Conservation (phyloP, 1,284 basidiomycete species). For the Moniliella sp. region DNA sequence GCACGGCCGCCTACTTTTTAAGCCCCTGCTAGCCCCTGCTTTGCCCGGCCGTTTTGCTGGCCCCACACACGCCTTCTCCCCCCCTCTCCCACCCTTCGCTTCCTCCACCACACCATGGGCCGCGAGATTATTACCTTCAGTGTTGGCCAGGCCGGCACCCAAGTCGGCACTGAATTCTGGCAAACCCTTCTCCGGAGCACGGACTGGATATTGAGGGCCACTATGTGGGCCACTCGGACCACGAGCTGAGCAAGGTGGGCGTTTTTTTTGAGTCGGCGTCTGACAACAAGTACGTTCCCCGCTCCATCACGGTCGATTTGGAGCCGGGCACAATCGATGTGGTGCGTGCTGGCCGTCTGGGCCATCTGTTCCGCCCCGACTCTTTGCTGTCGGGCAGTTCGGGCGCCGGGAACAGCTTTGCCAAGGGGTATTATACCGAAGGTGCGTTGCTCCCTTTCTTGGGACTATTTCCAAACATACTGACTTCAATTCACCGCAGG, state of each 20-base stretch:
- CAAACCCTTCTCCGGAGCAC: slow-evolving; percentile 30
- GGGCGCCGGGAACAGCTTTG: slow-evolving; percentile 44
- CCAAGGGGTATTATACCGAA: too few species aligned
- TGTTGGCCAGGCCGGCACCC: slow-evolving; percentile 45
- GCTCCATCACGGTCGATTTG: slow-evolving; percentile 42
- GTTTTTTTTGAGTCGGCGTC: slow-evolving; percentile 32
- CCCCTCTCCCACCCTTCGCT: too few species aligned
- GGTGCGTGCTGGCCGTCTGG: slow-evolving; percentile 48
- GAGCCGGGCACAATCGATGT: slow-evolving; percentile 95
- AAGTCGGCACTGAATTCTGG: slow-evolving; percentile 36
- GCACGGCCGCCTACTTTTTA: too few species aligned
- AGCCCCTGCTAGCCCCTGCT: too few species aligned
- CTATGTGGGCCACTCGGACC: slow-evolving; percentile 21
- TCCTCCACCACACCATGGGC: too few species aligned
- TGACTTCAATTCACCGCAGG: too few species aligned
- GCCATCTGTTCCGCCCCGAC: slow-evolving; percentile 41
- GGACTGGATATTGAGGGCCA: slow-evolving; percentile 27
- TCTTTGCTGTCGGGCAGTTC: slow-evolving; percentile 46
- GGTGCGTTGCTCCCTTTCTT: too few species aligned
- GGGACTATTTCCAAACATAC: too few species aligned
- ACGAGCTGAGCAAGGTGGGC: slow-evolving; percentile 19
- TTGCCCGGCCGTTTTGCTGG: too few species aligned
- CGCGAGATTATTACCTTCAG: slow-evolving; percentile 11
- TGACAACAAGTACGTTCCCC: slow-evolving; percentile 31
- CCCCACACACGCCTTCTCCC: too few species aligned